Conservation (phyloP, 371 early-diverging fungal species). For the Paraphysoderma sedebokerense region DNA sequence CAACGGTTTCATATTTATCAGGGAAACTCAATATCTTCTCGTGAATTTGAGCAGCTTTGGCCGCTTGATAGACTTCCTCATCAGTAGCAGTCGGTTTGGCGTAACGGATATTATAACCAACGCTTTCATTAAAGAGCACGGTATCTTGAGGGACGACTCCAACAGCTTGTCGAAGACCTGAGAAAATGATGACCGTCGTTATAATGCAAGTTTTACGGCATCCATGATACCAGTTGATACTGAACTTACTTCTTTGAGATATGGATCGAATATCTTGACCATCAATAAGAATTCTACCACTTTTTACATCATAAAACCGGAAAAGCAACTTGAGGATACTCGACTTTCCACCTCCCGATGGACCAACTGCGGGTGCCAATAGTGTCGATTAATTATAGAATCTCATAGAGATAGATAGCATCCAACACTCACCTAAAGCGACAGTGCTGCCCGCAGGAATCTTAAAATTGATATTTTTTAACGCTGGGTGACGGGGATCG, state of each 20-base stretch:
- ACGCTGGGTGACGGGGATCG: slow-evolving; percentile 24
- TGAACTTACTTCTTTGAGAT: slow-evolving; percentile 35
- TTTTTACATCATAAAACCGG: slow-evolving; percentile 70
- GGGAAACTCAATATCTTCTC: slow-evolving; percentile 42
- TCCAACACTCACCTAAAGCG: too few relatives aligned
- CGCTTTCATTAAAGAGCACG: slow-evolving; percentile 64
- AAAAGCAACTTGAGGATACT: slow-evolving; percentile 76
- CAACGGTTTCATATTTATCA: slow-evolving; percentile 75
- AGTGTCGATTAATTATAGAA: too few relatives aligned
- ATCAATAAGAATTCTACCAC: slow-evolving; percentile 72
- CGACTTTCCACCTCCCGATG: slow-evolving; percentile 34
- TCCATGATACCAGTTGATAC: too few relatives aligned
- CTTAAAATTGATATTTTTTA: slow-evolving; percentile 30
- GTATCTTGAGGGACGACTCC: slow-evolving; percentile 83
- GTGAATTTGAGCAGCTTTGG: slow-evolving; percentile 65
- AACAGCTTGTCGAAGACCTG: slow-evolving; percentile 51
- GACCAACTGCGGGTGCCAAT: too few relatives aligned
- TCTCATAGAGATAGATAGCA: slow-evolving; percentile 19
- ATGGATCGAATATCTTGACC: slow-evolving; percentile 65
- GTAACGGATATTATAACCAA: slow-evolving; percentile 63
- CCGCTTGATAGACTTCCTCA: slow-evolving; percentile 51
- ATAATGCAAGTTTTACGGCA: too few relatives aligned
- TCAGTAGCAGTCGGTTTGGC: slow-evolving; percentile 28
- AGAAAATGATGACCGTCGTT: too few relatives aligned
- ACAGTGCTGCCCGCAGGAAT: slow-evolving; percentile 41